phyloP scores from a whole-genome alignment of 805 yeast genomes.

The Ogataea glucozyma region DNA sequence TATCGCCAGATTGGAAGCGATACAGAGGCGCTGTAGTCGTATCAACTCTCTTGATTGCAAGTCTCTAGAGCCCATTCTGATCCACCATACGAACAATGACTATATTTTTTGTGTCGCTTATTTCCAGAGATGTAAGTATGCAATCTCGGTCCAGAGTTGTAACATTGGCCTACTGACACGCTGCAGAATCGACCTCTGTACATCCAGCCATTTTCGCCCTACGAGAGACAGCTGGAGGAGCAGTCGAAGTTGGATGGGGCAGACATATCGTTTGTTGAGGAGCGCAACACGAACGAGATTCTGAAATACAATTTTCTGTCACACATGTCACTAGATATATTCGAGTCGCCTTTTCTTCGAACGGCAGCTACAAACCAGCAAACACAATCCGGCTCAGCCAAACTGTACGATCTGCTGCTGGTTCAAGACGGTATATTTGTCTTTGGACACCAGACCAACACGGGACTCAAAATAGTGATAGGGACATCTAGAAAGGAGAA shows the following conservation, averaged over 20 bases:
- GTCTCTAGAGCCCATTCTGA: not conserved
- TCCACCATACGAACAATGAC: slow-evolving; percentile 27
- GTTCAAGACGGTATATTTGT: slow-evolving; percentile 68
- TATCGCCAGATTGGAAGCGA: no score
- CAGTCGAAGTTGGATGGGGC: slow-evolving; percentile 13
- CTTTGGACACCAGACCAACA: slow-evolving; percentile 67
- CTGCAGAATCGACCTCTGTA: slow-evolving; percentile 55
- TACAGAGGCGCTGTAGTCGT: no score
- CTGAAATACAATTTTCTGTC: slow-evolving; percentile 68
- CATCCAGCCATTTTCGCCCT: slow-evolving; percentile 51
- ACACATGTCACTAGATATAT: slow-evolving; percentile 75
- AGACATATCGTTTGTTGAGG: slow-evolving; percentile 28
- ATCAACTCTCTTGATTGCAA: not conserved
- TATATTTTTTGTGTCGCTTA: slow-evolving; percentile 56
- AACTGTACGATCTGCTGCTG: slow-evolving; percentile 51
- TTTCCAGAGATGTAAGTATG: slow-evolving; percentile 49
- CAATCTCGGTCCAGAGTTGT: no score
- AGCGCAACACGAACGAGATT: slow-evolving; percentile 42
- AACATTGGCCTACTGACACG: slow-evolving; percentile 10
- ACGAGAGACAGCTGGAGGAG: slow-evolving; percentile 23
- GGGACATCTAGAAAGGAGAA: slow-evolving; percentile 47
- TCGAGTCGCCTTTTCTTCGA: slow-evolving; percentile 48
- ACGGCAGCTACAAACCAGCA: slow-evolving; percentile 13
- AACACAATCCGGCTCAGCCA: slow-evolving; percentile 24
- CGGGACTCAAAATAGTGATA: slow-evolving; percentile 64